Percentiles rank a stretch among this genome's conserved stretches.
These are phyloP conservation scores for Hyaloscypha hepaticicola DNA, from an alignment of 495 filamentous ascomycete species.

Conservation along the genomic window DNA sequence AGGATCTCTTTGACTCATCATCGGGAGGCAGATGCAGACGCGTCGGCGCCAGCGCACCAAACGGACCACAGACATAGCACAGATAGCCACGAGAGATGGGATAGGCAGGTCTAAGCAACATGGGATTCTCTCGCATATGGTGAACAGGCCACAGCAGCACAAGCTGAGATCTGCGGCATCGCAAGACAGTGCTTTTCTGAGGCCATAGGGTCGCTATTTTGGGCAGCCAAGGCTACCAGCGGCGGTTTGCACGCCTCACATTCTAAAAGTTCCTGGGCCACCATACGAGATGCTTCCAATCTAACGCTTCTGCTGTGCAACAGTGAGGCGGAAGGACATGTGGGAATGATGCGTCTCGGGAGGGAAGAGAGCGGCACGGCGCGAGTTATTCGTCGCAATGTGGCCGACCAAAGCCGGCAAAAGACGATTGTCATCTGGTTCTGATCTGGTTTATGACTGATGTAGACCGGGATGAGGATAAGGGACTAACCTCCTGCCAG, in stretches of 20 bases:
- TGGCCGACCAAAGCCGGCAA: not conserved
- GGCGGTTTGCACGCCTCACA: slow-evolving; percentile 11
- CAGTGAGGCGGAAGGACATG: not conserved
- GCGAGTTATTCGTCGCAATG: not conserved
- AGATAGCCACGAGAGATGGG: not conserved
- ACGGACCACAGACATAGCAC: not conserved
- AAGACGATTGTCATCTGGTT: not conserved
- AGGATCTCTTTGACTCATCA: slow-evolving; percentile 14
- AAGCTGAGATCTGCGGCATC: not conserved
- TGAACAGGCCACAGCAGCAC: not conserved
- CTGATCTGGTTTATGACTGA: not conserved
- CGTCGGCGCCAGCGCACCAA: not conserved
- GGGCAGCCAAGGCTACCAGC: not conserved
- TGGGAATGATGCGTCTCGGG: not conserved
- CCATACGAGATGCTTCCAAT: not conserved
- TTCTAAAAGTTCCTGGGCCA: slow-evolving; percentile 12
- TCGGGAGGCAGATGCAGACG: slow-evolving; percentile 15
- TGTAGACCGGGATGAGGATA: not conserved
- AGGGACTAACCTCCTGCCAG: not conserved
- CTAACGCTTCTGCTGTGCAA: not conserved
- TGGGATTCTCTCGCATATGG: not conserved
- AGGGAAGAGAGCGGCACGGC: not conserved
- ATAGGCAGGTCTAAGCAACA: not conserved
- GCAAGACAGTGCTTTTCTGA: not conserved
- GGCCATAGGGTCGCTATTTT: not conserved